Evolutionary conservation across 2,329 filamentous ascomycete genomes (phyloP), one percentile per base, ranked within the genome.

Genomic region (Sodiomyces alkalinus): DNA sequence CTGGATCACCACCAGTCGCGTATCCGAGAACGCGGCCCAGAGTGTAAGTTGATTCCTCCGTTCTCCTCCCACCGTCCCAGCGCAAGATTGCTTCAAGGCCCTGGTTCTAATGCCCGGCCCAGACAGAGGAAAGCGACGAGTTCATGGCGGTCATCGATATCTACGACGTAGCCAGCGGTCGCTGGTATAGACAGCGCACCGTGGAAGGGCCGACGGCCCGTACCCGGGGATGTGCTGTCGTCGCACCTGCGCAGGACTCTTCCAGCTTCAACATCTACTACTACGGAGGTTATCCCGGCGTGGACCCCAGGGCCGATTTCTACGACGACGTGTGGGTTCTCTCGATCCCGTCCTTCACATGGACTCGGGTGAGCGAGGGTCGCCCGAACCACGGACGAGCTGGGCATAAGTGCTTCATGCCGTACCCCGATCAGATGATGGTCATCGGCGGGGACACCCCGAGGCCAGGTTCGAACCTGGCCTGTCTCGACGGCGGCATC

Each of bases 201-300:
- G 60, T 58, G 4, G 71, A 68, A 3, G 58, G 60, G 1, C 69
- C 67, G 0, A 68, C 72, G 1, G 55, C 71, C 55, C 48, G 67
- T 51, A 45, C 79, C 52, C 47, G 78, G 62, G 62, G 77, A 45
- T 90, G 82, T 43, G 75, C 80, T 4, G 76, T 83, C 0, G 70
- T 82, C 2, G 79, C 71, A n/a, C 60, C 71, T 0, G 74, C 80
- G 10, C 60, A 70, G 24, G 80, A 85, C 44, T 62, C 60, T 19
- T 80, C 77, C 8, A 83, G 75, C 33, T 80, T 77, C 50, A 85
- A 86, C 45, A 74, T 92, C 27, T 86, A 87, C 56, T 82, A 81
- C 54, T 90, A 83, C 41, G 82, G 80, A 11, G 82, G 82, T 0
- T 86, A 78, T 43, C 53, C 71, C 32, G 71, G 68, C 0, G 38